phyloP scores from a whole-genome alignment of 2,329 filamentous ascomycete genomes.

The Fusarium zealandicum region DNA sequence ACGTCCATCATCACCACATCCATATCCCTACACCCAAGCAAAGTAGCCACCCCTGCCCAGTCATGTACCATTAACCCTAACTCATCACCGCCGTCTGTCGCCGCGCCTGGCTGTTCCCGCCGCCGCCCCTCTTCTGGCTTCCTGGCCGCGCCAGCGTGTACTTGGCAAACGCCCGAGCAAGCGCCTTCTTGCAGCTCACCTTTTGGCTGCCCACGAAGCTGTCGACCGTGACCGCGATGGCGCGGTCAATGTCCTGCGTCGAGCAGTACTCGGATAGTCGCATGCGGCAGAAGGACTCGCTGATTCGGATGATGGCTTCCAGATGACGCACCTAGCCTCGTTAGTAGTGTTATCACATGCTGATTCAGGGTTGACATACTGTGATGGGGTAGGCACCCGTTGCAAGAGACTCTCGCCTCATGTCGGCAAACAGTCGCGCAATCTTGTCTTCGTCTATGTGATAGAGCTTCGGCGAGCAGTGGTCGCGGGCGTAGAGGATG shows the following conservation, averaged over 20 bases:
- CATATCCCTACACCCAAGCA: slow-evolving; percentile 12
- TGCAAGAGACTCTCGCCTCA: slow-evolving; percentile 89
- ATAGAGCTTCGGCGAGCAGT: slow-evolving; percentile 89
- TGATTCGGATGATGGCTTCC: slow-evolving; percentile 96
- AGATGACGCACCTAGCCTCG: slow-evolving; percentile 84
- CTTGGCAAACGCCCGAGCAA: slow-evolving; percentile 94
- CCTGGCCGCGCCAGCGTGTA: slow-evolving; percentile 71
- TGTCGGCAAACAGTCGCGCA: slow-evolving; percentile 91
- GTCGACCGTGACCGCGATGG: slow-evolving; percentile 95
- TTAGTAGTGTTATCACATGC: slow-evolving; percentile 12
- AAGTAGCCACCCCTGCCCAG: slow-evolving; percentile 1
- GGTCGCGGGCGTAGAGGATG: slow-evolving; percentile 92
- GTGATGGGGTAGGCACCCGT: slow-evolving; percentile 98
- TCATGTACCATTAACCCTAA: slow-evolving; percentile 34
- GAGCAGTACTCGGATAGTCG: slow-evolving; percentile 95
- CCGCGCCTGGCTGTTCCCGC: slow-evolving; percentile 37
- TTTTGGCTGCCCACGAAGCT: slow-evolving; percentile 97
- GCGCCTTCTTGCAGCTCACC: slow-evolving; percentile 95
- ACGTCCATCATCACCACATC: slow-evolving; percentile 19
- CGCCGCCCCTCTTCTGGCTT: slow-evolving; percentile 36
- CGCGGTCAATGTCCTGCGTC: slow-evolving; percentile 89
- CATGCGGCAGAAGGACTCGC: slow-evolving; percentile 96
- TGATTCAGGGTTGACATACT: slow-evolving; percentile 63
- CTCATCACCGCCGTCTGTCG: slow-evolving; percentile 43
- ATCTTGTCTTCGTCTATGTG: slow-evolving; percentile 99